A percentile compares a stretch with the other conserved stretches of the same genome.
These are phyloP conservation scores for Venturia aucupariae DNA, from an alignment of 2,329 filamentous ascomycete genomes.

Conservation along the genomic window DNA sequence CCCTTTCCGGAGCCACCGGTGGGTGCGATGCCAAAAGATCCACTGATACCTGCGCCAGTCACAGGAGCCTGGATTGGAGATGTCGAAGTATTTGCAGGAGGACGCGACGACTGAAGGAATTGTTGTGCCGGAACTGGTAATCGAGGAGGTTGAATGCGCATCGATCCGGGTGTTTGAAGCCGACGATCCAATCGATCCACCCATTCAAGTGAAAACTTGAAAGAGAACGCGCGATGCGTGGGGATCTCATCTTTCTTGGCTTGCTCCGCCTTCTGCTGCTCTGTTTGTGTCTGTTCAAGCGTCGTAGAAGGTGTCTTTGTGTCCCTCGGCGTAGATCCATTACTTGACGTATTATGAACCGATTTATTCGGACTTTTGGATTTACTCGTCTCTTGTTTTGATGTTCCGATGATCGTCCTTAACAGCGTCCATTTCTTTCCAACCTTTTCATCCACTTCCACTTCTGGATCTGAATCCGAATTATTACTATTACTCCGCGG, in stretches of 20 bases:
- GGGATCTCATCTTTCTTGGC: constrained; percentile 15
- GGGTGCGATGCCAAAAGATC: background rate
- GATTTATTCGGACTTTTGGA: constrained; percentile 26
- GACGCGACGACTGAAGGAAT: constrained; percentile 38
- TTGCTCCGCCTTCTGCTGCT: background rate
- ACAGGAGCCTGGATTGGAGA: background rate
- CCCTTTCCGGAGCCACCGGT: constrained; percentile 1
- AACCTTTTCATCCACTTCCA: constrained; percentile 15
- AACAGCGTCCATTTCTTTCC: constrained; percentile 55
- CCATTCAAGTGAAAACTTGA: constrained; percentile 67
- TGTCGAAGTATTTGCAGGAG: background rate
- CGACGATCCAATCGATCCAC: constrained; percentile 35
- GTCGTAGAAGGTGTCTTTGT: background rate
- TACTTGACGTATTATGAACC: background rate
- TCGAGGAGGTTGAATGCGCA: constrained; percentile 56
- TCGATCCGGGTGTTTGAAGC: constrained; percentile 49
- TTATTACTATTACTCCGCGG: background rate
- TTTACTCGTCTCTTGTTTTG: constrained; percentile 30
- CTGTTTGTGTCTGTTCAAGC: constrained; percentile 4
- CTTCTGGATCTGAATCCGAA: constrained; percentile 9
- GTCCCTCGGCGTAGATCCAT: background rate
- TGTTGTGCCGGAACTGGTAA: constrained; percentile 63
- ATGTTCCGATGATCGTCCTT: constrained; percentile 51
- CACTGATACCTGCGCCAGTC: background rate
- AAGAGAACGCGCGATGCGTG: constrained; percentile 53